Evolutionary conservation across 2,329 filamentous ascomycete genomes (phyloP).

Genomic region (Stemphylium vesicarium): DNA sequence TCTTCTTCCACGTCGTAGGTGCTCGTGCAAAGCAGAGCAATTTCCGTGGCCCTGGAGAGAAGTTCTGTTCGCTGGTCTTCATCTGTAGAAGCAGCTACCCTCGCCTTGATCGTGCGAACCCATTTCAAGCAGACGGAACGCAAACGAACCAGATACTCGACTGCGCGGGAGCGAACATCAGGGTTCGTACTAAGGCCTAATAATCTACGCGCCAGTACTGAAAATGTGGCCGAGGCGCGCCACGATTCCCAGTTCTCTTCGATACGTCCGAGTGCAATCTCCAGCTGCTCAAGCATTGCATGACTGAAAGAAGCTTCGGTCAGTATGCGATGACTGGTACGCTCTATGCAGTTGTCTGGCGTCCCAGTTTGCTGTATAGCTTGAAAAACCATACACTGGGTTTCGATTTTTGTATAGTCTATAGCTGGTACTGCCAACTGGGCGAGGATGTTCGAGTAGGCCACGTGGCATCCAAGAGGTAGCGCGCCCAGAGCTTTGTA

Average conservation of each 20-base stretch:
- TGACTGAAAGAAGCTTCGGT: slow-evolving; percentile 43
- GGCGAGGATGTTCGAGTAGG: slow-evolving; percentile 8
- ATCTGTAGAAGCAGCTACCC: slow-evolving; percentile 26
- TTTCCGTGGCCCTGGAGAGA: slow-evolving; percentile 44
- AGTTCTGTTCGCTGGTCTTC: slow-evolving; percentile 43
- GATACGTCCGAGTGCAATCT: slow-evolving; percentile 13
- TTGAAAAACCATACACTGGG: slow-evolving; percentile 58
- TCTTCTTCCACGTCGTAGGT: slow-evolving; percentile 55
- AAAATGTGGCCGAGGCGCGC: slow-evolving; percentile 50
- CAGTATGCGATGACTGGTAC: slow-evolving; percentile 50
- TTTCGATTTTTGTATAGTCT: slow-evolving; percentile 56
- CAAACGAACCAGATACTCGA: slow-evolving; percentile 41
- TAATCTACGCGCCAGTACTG: slow-evolving; percentile 52
- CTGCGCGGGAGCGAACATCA: slow-evolving; percentile 28
- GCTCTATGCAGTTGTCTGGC: slow-evolving; percentile 14
- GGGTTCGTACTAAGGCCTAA: slow-evolving; percentile 48
- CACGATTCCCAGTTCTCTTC: slow-evolving; percentile 49
- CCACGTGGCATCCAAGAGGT: slow-evolving; percentile 54
- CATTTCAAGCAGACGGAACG: slow-evolving; percentile 51
- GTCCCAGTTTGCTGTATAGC: slow-evolving; percentile 58
- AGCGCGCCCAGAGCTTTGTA: slow-evolving; percentile 61
- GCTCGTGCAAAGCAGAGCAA: slow-evolving; percentile 52
- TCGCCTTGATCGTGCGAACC: slow-evolving; percentile 45
- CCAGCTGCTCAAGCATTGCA: slow-evolving; percentile 23
- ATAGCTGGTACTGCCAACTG: slow-evolving; percentile 48